Base-by-base conservation (phyloP, 148 eudicot genomes). In the Mesembryanthemum crystallinum region DNA sequence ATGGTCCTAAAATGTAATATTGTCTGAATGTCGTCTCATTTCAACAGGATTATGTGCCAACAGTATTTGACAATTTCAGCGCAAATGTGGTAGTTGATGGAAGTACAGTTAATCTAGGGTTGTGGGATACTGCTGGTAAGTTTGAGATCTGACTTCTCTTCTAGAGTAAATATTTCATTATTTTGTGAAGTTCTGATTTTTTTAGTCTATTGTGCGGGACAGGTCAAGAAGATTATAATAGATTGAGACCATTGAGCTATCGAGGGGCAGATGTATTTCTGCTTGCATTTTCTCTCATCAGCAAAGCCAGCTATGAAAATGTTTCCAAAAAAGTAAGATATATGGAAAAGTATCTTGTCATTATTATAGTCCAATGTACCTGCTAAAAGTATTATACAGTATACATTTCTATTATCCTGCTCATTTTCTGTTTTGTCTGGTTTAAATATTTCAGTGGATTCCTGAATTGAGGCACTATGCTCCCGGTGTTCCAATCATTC, bases 381-480 rank as follows among this genome's bases (percentile, higher is more conserved):
- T 52, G 32, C 21, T 20, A 12, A 5, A 69, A 51, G 45, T 3
- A 52, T 32, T 28, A n/a, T 6, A 35, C n/a, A n/a, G n/a, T n/a
- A 35, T 55, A 24, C 10, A 39, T 20, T 74, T 64, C 39, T 42
- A 33, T 42, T 24, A 17, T 45, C 10, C 77, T 62, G 59, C 67
- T 37, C 17, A 35, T 72, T 71, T 59, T 47, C 58, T 69, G 14
- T 55, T 52, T 7, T 78, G 49, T 78, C 37, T 77, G 33, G 67
- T 67, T 51, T 72, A 11, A 68, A 42, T 45, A 15, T 78, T 78
- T 20, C 80, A 84, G 85, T 84, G 87, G 87, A 79, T 90, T 77
- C 87, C 94, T 72, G 97, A 92, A 81, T 80, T 90, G 86, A 86
- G 91, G 87, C 94, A 90, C 86, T 90, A 92, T 83, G 97, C 92